Evolutionary conservation across 441 rosid species (phyloP), one percentile per base, ranked within the genome.

Genomic region (Mallotus japonicus): DNA sequence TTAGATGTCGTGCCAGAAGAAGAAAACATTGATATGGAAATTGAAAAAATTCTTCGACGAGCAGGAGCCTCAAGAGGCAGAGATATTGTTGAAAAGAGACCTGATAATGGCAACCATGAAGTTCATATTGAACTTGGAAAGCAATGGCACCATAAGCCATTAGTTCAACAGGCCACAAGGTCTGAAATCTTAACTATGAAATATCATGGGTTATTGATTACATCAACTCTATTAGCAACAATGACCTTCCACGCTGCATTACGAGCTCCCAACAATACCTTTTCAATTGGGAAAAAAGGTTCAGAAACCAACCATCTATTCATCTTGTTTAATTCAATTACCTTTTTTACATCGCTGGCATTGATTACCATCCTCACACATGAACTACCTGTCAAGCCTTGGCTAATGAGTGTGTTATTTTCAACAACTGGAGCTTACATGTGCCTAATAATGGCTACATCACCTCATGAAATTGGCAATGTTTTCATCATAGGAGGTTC

Each of bases 351-450:
- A 0, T 75, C 79, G 1, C 11, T 72, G 62, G 69, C 75, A 28
- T 17, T 65, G 64, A 60, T 79, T 62, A 71, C 66, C 17, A 37
- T 75, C 50, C 76, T 75, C 28, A 46, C 67, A 6, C 49, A 66
- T 49, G 61, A 75, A 32, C 78, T 78, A 46, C 73, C 78, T 20
- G 22, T 74, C 5, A 59, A 55, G 47, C 65, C 75, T 15, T 71
- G 72, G 78, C 76, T 75, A 7, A 49, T 47, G 10, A 44, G 67
- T 14, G 12, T 65, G 1, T 49, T 69, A 20, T 19, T 57, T 42
- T 79, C 74, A 24, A 28, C 65, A 61, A 53, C 67, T 3, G 74
- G 74, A 17, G 65, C 82, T 51, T 79, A 75, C 44, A 37, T 63
- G 10, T 67, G 71, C 62, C 5, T 22, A 14, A 51, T 75, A 28